Percentiles rank a stretch among this genome's conserved stretches.
phyloP scores from a whole-genome alignment of 495 filamentous ascomycete genomes.

The Penicillium cosmopolitanum region DNA sequence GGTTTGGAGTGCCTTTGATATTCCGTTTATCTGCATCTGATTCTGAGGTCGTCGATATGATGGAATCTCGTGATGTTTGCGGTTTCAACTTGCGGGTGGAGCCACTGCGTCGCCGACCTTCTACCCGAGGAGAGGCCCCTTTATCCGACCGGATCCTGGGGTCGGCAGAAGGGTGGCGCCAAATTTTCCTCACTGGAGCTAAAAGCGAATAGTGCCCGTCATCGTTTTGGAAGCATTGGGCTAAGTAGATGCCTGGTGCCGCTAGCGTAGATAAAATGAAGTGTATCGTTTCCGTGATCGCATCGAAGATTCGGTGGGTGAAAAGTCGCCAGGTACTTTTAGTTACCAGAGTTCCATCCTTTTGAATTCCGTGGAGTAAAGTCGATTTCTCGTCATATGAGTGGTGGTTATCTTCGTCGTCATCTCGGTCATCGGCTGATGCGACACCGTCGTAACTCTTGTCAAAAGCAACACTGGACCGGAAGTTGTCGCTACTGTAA shows the following conservation, averaged over 20 bases:
- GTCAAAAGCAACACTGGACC: constrained; percentile 33
- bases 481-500: constrained; percentile 48
- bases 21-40: constrained; percentile 48
- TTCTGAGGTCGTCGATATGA: constrained; percentile 51
- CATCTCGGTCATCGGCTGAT: constrained; percentile 28
- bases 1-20: constrained; percentile 26
- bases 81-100: constrained; percentile 43
- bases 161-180: constrained; percentile 39
- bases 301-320: constrained; percentile 51
- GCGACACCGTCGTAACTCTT: constrained; percentile 40
- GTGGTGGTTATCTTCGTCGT: constrained; percentile 33
- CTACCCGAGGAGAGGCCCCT: constrained; percentile 30
- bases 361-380: constrained; percentile 48
- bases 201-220: constrained; percentile 76
- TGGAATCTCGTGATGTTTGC: constrained; percentile 42
- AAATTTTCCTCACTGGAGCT: constrained; percentile 61
- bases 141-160: constrained; percentile 33
- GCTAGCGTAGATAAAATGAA: constrained; percentile 78
- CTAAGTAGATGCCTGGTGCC: constrained; percentile 77
- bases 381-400: constrained; percentile 69
- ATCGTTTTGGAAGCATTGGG: constrained; percentile 79
- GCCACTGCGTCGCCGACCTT: constrained; percentile 35
- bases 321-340: constrained; percentile 50
- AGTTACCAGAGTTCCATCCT: constrained; percentile 60
- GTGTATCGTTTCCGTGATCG: constrained; percentile 67